phyloP scores from a whole-genome alignment of 116 monocot species.

The Dioscorea cayenensis region DNA sequence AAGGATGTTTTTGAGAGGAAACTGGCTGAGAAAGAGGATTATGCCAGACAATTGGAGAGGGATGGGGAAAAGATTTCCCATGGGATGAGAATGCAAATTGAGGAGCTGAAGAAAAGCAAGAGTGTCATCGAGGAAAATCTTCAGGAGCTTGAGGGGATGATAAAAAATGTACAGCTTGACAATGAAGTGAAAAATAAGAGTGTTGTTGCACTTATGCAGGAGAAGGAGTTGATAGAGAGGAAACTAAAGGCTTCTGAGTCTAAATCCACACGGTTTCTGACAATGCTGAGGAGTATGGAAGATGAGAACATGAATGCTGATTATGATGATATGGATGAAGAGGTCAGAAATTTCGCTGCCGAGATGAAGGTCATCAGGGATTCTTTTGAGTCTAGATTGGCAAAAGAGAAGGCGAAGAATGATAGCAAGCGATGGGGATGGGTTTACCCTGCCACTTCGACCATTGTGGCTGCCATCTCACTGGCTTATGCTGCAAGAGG shows the following conservation, averaged over 20 bases:
- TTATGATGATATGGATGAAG: constrained; percentile 13
- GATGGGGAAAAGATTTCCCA: constrained; percentile 1
- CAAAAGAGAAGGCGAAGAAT: constrained; percentile 15
- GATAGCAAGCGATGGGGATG: constrained; percentile 23
- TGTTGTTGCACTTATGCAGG: not conserved
- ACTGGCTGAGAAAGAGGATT: constrained; percentile 14
- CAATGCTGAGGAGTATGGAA: constrained; percentile 9
- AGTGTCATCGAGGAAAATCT: constrained; percentile 18
- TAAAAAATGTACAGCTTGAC: not conserved
- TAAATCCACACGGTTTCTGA: not conserved
- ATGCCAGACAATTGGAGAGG: constrained; percentile 1
- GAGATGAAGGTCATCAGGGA: constrained; percentile 12
- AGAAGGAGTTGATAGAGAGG: constrained; percentile 9
- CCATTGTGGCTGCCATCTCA: constrained; percentile 8
- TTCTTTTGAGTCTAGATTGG: constrained; percentile 12
- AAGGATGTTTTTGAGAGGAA: too few relatives aligned
- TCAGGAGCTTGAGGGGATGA: constrained; percentile 2
- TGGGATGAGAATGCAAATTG: constrained; percentile 7
- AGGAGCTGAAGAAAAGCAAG: constrained; percentile 17
- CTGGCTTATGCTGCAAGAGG: constrained; percentile 12
- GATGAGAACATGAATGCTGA: constrained; percentile 3
- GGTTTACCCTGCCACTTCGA: constrained; percentile 30
- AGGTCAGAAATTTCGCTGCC: not conserved
- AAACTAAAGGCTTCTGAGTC: not conserved
- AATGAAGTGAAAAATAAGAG: constrained; percentile 2